phyloP scores from a whole-genome alignment of 768 basidiomycete genomes.

The Mycena polygramma region DNA sequence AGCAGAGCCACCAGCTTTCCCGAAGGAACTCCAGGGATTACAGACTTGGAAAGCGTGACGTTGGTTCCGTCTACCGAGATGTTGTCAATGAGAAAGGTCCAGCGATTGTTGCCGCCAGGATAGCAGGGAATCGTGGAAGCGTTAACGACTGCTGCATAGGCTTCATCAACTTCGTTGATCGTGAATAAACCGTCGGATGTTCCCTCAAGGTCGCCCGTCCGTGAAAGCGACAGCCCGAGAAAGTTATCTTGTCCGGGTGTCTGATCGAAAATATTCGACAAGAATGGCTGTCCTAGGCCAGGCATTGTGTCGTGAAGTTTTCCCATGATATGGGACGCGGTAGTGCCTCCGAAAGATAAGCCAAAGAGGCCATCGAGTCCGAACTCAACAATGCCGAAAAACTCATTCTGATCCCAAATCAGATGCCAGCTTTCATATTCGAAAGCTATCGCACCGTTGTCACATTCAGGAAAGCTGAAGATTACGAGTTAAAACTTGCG shows the following conservation, averaged over 20 bases:
- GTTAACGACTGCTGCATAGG: background rate
- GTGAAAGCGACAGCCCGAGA: background rate
- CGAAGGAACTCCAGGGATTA: background rate
- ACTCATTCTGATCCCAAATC: no score
- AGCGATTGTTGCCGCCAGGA: background rate
- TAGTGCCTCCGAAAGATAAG: background rate
- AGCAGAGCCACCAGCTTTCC: background rate
- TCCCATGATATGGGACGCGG: background rate
- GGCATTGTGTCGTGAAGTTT: no score
- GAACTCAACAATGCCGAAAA: background rate
- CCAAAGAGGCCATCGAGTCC: constrained; percentile 9
- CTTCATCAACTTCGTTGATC: background rate
- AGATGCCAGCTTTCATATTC: no score
- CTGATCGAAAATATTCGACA: background rate
- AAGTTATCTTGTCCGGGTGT: constrained; percentile 4
- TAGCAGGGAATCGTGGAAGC: background rate
- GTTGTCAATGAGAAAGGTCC: background rate
- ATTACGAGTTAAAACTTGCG: no score
- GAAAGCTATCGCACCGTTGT: no score
- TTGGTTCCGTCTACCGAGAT: background rate
- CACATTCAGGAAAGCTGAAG: no score
- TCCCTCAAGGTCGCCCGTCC: background rate
- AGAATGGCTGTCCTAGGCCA: background rate
- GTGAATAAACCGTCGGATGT: background rate
- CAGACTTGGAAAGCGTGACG: background rate